phyloP scores from a whole-genome alignment of 352 stramenopile genomes.

The Blastocystis sp. region DNA sequence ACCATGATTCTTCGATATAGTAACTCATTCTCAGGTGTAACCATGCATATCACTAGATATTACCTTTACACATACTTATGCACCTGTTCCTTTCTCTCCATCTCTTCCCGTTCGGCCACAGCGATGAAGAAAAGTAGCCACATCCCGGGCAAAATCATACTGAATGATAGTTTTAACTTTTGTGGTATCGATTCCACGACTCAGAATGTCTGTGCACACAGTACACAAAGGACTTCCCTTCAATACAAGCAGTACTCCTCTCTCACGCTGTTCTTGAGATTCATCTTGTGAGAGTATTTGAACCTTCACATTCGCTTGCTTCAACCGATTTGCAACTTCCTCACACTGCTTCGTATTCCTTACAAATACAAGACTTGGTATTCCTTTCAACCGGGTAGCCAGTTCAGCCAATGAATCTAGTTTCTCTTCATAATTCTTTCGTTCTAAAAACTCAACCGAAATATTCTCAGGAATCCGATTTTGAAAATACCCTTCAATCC shows the following conservation, averaged over 20 bases:
- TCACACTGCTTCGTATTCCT: background rate
- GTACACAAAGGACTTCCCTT: constrained; percentile 1
- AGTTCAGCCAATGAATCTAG: background rate
- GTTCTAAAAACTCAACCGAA: constrained; percentile 10
- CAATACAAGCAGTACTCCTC: background rate
- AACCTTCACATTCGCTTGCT: background rate
- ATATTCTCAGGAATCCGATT: background rate
- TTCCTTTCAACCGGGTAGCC: background rate
- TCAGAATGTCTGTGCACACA: constrained; percentile 25
- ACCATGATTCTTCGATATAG: constrained; percentile 13
- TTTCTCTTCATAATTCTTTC: background rate
- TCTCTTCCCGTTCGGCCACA: constrained; percentile 45
- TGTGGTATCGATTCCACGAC: constrained; percentile 22
- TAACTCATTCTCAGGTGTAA: constrained; percentile 26
- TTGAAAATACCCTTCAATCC: background rate
- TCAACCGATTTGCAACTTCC: background rate
- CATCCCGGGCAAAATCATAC: constrained; percentile 55
- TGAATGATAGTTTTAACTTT: constrained; percentile 6
- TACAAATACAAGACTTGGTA: background rate
- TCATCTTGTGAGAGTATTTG: constrained; percentile 15
- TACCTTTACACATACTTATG: background rate
- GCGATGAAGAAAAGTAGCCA: constrained; percentile 49
- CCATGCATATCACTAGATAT: constrained; percentile 58
- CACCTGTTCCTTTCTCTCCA: background rate
- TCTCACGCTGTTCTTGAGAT: background rate